These are phyloP conservation scores for Adansonia grandidieri DNA, from an alignment of 441 rosid species.

Conservation along the genomic window DNA sequence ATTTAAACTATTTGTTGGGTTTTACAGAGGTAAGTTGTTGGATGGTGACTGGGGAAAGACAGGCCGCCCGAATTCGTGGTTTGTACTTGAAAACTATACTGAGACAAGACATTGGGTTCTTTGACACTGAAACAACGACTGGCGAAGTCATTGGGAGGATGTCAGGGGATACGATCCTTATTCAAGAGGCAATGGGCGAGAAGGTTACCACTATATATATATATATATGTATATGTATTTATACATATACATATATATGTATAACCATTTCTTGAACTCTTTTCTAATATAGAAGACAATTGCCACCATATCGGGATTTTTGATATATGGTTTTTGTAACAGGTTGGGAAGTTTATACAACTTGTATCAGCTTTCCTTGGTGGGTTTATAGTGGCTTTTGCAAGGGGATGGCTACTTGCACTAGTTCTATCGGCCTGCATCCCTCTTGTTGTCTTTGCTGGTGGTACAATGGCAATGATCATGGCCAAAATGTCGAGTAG, in stretches of 20 bases:
- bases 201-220: slow-evolving; percentile 48
- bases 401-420: slow-evolving; percentile 63
- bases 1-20: not conserved
- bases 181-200: slow-evolving; percentile 89
- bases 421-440: slow-evolving; percentile 55
- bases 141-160: slow-evolving; percentile 86
- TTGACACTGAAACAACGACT: slow-evolving; percentile 73
- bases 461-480: slow-evolving; percentile 50
- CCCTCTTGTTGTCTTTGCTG: slow-evolving; percentile 61
- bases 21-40: slow-evolving; percentile 77
- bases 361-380: slow-evolving; percentile 62
- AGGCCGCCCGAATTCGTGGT: slow-evolving; percentile 65
- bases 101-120: slow-evolving; percentile 80
- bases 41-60: slow-evolving; percentile 92
- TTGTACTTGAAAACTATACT: slow-evolving; percentile 71
- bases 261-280: no score
- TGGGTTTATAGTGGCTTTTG: slow-evolving; percentile 63
- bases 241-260: not conserved
- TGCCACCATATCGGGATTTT: not conserved
- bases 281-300: no score
- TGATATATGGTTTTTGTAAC: slow-evolving; percentile 14
- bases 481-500: slow-evolving; percentile 59
- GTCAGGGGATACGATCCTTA: slow-evolving; percentile 85
- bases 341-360: slow-evolving; percentile 83
- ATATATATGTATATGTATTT: not conserved